Conservation (phyloP, 805 yeast genomes). For the Zygotorulaspora florentina region DNA sequence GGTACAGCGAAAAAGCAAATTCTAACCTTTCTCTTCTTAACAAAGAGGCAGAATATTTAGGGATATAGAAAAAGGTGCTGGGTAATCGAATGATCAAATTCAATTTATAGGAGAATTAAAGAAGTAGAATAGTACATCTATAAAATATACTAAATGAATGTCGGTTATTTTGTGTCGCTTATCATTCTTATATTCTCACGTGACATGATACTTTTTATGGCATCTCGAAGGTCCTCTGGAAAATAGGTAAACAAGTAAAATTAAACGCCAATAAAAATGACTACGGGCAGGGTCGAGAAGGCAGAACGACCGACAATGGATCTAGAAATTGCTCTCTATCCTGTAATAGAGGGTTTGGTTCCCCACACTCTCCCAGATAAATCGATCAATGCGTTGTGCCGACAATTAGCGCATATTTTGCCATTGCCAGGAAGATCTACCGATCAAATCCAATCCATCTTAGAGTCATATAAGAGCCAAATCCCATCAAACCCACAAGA, state of each 20-base stretch:
- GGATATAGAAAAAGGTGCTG: too few species aligned
- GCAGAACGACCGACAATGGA: constrained; percentile 18
- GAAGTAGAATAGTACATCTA: too few species aligned
- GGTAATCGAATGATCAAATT: too few species aligned
- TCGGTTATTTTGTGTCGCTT: too few species aligned
- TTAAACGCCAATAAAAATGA: background rate
- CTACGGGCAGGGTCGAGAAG: constrained; percentile 4
- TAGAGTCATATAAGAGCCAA: constrained; percentile 17
- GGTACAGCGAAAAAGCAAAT: constrained; percentile 42
- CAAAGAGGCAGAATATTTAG: constrained; percentile 37
- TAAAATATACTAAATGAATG: too few species aligned
- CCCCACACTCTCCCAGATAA: constrained; percentile 23
- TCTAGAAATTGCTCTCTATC: constrained; percentile 18
- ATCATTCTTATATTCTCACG: background rate
- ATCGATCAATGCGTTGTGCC: constrained; percentile 13
- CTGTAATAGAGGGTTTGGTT: constrained; percentile 24
- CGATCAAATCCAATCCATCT: constrained; percentile 19
- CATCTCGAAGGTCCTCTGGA: background rate
- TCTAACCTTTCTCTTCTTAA: constrained; percentile 39
- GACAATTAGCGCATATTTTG: constrained; percentile 19
- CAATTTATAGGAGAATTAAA: too few species aligned
- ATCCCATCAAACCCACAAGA: constrained; percentile 16
- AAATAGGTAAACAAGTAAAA: background rate
- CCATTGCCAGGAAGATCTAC: constrained; percentile 16
- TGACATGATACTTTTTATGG: background rate